Conservation (phyloP, 148 eudicot genomes). For the Camellia sinensis region DNA sequence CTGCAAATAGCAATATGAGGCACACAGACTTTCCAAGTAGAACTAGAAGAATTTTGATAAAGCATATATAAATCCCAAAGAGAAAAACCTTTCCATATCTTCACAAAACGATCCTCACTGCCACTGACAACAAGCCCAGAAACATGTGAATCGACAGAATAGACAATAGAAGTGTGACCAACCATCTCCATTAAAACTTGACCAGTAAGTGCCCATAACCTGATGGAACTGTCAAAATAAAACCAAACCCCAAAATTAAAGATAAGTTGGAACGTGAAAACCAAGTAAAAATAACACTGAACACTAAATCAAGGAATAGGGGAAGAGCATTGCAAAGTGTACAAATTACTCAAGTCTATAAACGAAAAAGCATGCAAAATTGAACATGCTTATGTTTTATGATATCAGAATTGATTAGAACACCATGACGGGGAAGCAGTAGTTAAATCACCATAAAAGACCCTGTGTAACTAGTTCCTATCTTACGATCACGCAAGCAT, state of each 20-base stretch:
- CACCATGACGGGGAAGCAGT: neutral
- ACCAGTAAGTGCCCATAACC: constrained; percentile 86
- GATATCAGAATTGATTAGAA: neutral
- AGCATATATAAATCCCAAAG: neutral
- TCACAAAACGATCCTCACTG: constrained; percentile 91
- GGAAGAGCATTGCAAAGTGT: neutral
- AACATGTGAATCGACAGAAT: constrained; percentile 85
- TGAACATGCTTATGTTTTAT: neutral
- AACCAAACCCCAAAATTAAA: constrained; percentile 6
- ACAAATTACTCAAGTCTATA: neutral
- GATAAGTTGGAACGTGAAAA: neutral
- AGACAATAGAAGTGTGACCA: constrained; percentile 92
- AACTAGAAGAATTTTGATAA: neutral
- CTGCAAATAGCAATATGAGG: neutral
- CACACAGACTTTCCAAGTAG: neutral
- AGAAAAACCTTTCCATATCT: constrained; percentile 89
- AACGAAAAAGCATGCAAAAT: constrained; percentile 9
- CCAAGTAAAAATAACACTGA: neutral
- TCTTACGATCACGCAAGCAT: neutral
- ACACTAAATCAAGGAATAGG: neutral
- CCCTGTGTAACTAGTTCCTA: neutral
- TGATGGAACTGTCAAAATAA: constrained; percentile 55
- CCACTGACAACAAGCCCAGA: constrained; percentile 88
- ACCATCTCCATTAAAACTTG: constrained; percentile 93
- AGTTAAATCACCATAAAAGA: neutral